Percentiles rank a stretch among this genome's conserved stretches.
Evolutionary conservation across 306 rosid genomes (phyloP).

Genomic region (Fragaria nilgerrensis): DNA sequence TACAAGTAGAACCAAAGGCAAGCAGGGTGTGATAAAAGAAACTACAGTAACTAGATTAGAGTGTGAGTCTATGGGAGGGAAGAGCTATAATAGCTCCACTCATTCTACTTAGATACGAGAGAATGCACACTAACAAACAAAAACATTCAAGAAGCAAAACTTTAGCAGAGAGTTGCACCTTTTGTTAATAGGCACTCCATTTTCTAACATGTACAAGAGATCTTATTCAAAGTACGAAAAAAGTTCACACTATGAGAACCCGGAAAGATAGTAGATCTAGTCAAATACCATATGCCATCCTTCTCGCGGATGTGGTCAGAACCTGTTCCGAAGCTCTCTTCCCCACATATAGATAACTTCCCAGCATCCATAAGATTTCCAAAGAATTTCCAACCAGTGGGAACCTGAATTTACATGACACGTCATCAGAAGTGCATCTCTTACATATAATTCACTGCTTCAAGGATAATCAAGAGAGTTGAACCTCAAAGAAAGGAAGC

Average conservation of each 20-base stretch:
- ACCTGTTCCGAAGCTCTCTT: slow-evolving; percentile 98
- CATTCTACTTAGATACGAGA: background rate
- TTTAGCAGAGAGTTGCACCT: background rate
- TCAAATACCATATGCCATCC: slow-evolving; percentile 89
- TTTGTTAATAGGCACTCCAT: background rate
- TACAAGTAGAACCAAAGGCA: background rate
- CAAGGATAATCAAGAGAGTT: slow-evolving; percentile 22
- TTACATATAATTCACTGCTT: slow-evolving; percentile 14
- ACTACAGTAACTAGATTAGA: background rate
- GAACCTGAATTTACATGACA: slow-evolving; percentile 58
- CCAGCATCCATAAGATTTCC: slow-evolving; percentile 99
- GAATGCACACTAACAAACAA: background rate
- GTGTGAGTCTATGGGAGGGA: background rate
- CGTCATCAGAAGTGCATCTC: slow-evolving; percentile 23
- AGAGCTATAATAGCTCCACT: background rate
- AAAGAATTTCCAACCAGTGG: slow-evolving; percentile 98
- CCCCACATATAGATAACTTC: slow-evolving; percentile 87
- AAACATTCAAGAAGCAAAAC: slow-evolving; percentile 1
- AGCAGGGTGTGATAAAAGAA: background rate
- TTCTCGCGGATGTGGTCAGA: slow-evolving; percentile 99
- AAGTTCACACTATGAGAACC: background rate
- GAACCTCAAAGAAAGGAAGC: slow-evolving; percentile 91
- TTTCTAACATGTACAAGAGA: background rate
- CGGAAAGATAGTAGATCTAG: slow-evolving; percentile 21
- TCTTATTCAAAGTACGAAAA: background rate